These are phyloP conservation scores for Vararia minispora DNA, from an alignment of 768 basidiomycete species.

Conservation along the genomic window DNA sequence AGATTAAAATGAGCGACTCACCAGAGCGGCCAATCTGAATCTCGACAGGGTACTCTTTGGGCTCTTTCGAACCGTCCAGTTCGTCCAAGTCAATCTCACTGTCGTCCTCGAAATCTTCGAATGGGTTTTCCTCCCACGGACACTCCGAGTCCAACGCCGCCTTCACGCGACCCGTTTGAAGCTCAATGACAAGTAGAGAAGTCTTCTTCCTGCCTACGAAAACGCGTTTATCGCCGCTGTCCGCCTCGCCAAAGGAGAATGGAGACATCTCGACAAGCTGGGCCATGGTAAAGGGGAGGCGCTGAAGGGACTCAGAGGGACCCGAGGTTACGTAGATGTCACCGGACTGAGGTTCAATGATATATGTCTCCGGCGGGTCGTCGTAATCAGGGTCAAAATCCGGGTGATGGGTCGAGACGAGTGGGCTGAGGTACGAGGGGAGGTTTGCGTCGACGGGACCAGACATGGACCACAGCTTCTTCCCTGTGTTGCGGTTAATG, in stretches of 20 bases:
- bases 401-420: conserved; percentile 61
- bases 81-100: conserved; percentile 45
- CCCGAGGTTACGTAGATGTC: conserved; percentile 81
- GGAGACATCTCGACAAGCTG: conserved; percentile 86
- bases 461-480: conserved; percentile 81
- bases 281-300: conserved; percentile 84
- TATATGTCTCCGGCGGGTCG: conserved; percentile 63
- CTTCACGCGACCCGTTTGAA: conserved; percentile 74
- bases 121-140: conserved; percentile 66
- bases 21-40: conserved; percentile 61
- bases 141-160: conserved; percentile 67
- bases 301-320: conserved; percentile 61
- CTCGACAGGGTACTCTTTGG: conserved; percentile 24
- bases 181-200: conserved; percentile 58
- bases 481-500: conserved; percentile 77
- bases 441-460: conserved; percentile 10
- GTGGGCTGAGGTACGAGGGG: conserved; percentile 53
- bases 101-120: conserved; percentile 38
- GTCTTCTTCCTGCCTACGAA: conserved; percentile 93
- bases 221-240: conserved; percentile 53
- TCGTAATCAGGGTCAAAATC: conserved; percentile 50
- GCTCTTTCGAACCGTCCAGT: conserved; percentile 38
- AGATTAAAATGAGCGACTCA: conserved; percentile 21
- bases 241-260: conserved; percentile 65
- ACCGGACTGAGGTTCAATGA: conserved; percentile 92